Evolutionary conservation across 352 stramenopile genomes (phyloP), one percentile per base, ranked within the genome.

Genomic region (Pythium myriotylum): DNA sequence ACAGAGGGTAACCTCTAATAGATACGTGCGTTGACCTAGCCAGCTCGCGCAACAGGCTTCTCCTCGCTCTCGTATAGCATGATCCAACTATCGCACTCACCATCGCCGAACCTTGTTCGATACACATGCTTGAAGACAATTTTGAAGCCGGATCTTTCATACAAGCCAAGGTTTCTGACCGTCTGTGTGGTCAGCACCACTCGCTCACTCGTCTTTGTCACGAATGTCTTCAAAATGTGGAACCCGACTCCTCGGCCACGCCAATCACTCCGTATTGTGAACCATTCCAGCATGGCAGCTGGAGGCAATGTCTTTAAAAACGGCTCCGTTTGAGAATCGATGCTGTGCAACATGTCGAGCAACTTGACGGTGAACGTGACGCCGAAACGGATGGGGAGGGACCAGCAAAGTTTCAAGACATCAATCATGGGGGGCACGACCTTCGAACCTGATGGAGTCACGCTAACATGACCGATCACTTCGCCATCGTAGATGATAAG

Each of bases 361-460:
- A 48, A 14, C n/a, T 39, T 33, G 20, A 47, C 41, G 55, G 55
- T 55, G 32, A 62, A 54, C 3, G 47, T 16, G 32, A 29, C 35
- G 55, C 55, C 55, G 17, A 53, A 62, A 16, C 43, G 55, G 45
- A 62, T 37, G 17, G 55, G 55, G 3, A 62, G 3, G 17, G 45
- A 32, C 29, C 37, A 62, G n/a, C 20, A n/a, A 16, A 37, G 41
- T 33, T 35, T 29, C 3, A 62, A 29, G 10, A 62, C 23, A n/a
- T 54, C 37, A 29, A 20, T 45, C 10, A 43, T 46, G 22, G 33
- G 27, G 4, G 29, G 43, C 4, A 40, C 22, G 33, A 48, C 49
- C 19, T 49, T 48, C 23, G 43, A 16, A 3, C 55, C 45, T 2
- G 54, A 43, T 5, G 33, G 42, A 7, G 54, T 50, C 41, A 62